A percentile compares a stretch with the other conserved stretches of the same genome.
phyloP scores from a whole-genome alignment of 2,329 filamentous ascomycete species.

The Colletotrichum limetticola region DNA sequence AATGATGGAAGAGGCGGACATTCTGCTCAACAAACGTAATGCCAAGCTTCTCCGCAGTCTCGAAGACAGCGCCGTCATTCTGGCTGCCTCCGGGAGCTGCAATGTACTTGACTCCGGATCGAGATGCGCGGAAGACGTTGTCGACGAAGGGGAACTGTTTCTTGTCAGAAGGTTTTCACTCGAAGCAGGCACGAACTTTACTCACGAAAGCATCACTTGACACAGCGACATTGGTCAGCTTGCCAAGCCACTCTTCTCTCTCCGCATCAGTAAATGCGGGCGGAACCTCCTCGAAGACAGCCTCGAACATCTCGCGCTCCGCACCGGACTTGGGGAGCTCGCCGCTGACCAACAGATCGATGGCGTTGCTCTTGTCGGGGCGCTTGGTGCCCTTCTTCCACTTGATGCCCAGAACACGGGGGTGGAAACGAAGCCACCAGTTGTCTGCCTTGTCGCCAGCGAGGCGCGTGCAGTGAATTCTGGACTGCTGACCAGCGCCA shows the following conservation, averaged over 20 bases:
- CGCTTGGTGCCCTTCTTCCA: constrained; percentile 99
- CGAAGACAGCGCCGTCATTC: constrained; percentile 84
- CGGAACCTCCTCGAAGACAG: constrained; percentile 90
- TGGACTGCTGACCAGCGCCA: constrained; percentile 95
- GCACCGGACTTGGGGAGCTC: constrained; percentile 85
- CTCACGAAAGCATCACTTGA: constrained; percentile 96
- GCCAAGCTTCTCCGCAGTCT: constrained; percentile 89
- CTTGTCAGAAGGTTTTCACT: constrained; percentile 39
- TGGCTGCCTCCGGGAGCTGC: constrained; percentile 92
- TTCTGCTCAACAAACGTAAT: constrained; percentile 98
- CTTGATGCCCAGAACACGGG: constrained; percentile 85
- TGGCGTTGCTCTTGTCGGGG: constrained; percentile 97
- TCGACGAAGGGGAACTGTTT: constrained; percentile 94
- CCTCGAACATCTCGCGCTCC: constrained; percentile 88
- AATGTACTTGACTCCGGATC: constrained; percentile 95
- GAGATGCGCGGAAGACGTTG: constrained; percentile 91
- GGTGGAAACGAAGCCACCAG: constrained; percentile 99
- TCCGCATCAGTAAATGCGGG: constrained; percentile 84
- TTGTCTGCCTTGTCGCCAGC: constrained; percentile 99
- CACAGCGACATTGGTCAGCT: constrained; percentile 84
- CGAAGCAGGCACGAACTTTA: constrained; percentile 38
- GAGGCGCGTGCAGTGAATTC: constrained; percentile 97
- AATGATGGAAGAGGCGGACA: constrained; percentile 95
- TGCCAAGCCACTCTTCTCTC: constrained; percentile 84
- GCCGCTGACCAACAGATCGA: constrained; percentile 93